Base-by-base conservation (phyloP, 371 early-diverging fungal species). In the Dipsacomyces acuminosporus region DNA sequence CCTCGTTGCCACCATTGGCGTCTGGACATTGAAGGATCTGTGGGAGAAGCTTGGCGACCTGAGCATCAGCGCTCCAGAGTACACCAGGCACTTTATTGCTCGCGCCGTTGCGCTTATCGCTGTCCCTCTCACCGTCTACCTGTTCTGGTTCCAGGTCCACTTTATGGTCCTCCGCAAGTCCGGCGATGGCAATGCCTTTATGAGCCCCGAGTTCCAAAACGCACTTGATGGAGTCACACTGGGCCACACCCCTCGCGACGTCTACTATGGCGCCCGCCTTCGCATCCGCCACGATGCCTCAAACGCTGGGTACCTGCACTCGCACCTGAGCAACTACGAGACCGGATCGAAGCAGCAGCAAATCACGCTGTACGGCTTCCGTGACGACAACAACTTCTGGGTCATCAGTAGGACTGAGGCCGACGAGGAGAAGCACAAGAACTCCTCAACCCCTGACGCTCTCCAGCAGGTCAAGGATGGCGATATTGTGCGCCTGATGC, bases 261-360 rank as follows among this genome's bases (percentile, higher is more conserved):
- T 94, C 52, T 85, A 87, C 14, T 93, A 83, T 65, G 84, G 83
- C 2, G 80, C 91, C 5, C 79, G 78, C 24, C 54, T 94, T 40
- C 76, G 82, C 22, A 72, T 96, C 36, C 74, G 77, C 30, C 91
- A 92, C 65, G 61, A 77, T 7, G 86, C 83, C 18, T 81, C 84
- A n/a, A 77, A 75, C 15, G 82, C 80, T 18, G 86, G 82, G 15
- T 92, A 78, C 62, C 73, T 96, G 19, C 95, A 94, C 72, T 93
- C 93, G 6, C 94, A 94, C 61, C 52, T 71, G 8, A 80, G 83
- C 44, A 70, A 64, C 30, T 93, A 90, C 55, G 84, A 84, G 19
- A 79, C 80, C 21, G 89, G 89, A 44, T 86, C 85, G 51, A 82
- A 82, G 54, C 87, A 94, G 40, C 95, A 96, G 79, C 90, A 93